Conservation (phyloP, 192 early-diverging fungal genomes). For the Neocallimastix lanati region DNA sequence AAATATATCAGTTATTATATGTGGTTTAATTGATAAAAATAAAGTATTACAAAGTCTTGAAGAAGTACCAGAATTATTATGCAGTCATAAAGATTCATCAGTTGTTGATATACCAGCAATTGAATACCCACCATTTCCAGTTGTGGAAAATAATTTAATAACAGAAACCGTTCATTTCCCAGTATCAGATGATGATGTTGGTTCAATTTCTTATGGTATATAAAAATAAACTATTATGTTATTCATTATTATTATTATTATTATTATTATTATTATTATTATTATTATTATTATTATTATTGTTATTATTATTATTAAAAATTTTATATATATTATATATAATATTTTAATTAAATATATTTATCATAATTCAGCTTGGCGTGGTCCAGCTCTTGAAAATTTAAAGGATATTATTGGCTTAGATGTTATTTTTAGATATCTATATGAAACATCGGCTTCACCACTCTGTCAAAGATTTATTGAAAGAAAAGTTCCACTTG, state of each 20-base stretch:
- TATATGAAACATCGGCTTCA: slow-evolving; percentile 47
- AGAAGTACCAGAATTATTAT: slow-evolving; percentile 31
- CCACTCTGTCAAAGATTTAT: slow-evolving; percentile 61
- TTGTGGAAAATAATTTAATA: slow-evolving; percentile 8
- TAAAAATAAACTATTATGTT: not conserved
- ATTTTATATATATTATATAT: no score
- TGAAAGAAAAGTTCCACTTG: slow-evolving; percentile 42
- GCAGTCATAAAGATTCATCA: slow-evolving; percentile 10
- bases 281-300: not conserved
- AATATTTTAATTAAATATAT: not conserved
- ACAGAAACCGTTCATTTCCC: slow-evolving; percentile 37
- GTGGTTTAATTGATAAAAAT: slow-evolving; percentile 21
- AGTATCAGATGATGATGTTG: slow-evolving; percentile 37
- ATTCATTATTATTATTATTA: not conserved
- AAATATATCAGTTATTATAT: slow-evolving; percentile 48
- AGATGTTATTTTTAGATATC: slow-evolving; percentile 51
- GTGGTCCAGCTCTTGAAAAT: slow-evolving; percentile 47
- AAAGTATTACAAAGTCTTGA: slow-evolving; percentile 14
- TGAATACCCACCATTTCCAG: not conserved
- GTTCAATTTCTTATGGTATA: slow-evolving; percentile 29
- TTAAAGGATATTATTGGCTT: slow-evolving; percentile 34
- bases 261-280: not conserved
- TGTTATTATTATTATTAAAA: not conserved
- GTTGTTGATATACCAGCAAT: not conserved
- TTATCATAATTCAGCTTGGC: slow-evolving; percentile 26